phyloP scores from a whole-genome alignment of 1,284 basidiomycete species.

The Kalmanozyma brasiliensis region DNA sequence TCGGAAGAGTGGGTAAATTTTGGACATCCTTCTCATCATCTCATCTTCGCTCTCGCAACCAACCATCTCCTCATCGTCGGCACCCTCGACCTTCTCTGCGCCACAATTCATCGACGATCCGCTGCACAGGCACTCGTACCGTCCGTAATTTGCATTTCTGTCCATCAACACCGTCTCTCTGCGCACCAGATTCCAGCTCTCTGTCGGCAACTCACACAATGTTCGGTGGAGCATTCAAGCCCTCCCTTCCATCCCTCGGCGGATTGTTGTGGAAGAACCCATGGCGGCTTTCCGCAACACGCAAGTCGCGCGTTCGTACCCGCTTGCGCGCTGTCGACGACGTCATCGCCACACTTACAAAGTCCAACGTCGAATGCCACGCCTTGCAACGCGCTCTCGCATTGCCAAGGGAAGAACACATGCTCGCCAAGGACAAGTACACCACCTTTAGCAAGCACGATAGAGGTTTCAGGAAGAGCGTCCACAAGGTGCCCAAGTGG shows the following conservation, averaged over 20 bases:
- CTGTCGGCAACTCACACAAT: constrained; percentile 23
- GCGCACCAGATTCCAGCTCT: background rate
- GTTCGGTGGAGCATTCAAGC: constrained; percentile 73
- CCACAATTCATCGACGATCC: too few relatives aligned
- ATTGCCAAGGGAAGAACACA: constrained; percentile 87
- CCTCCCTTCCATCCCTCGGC: constrained; percentile 75
- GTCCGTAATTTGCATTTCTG: too few relatives aligned
- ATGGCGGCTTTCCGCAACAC: constrained; percentile 87
- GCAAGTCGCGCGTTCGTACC: constrained; percentile 88
- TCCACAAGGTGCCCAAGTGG: constrained; percentile 77
- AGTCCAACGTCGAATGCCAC: constrained; percentile 80
- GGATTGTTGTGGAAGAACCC: constrained; percentile 93
- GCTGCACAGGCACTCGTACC: too few relatives aligned
- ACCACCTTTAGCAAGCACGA: constrained; percentile 81
- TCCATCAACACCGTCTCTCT: background rate
- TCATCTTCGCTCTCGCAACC: background rate
- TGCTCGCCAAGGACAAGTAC: constrained; percentile 91
- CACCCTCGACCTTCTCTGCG: too few relatives aligned
- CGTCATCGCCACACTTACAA: constrained; percentile 86
- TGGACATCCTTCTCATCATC: background rate
- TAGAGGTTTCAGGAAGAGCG: constrained; percentile 82
- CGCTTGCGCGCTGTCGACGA: constrained; percentile 91
- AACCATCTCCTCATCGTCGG: background rate
- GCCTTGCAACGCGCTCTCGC: constrained; percentile 80
- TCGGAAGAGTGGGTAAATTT: constrained; percentile 12